Base-by-base conservation (phyloP, 2,329 filamentous ascomycete species). In the Ampelomyces quisqualis region DNA sequence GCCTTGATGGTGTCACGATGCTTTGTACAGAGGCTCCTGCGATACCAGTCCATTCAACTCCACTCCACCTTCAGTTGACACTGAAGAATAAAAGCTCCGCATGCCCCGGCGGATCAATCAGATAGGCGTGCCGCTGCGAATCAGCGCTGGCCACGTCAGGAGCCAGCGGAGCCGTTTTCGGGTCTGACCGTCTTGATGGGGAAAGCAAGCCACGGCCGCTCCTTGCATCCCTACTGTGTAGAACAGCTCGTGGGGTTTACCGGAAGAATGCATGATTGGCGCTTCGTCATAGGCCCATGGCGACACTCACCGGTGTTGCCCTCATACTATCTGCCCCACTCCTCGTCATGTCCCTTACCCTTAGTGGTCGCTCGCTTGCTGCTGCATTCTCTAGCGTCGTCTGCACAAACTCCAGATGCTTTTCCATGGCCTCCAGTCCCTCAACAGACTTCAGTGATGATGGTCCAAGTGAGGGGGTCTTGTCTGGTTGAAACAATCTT, bases 91-190 rank as follows among this genome's bases (percentile, higher is more conserved):
- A 47, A 48, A 44, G 40, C 49, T 45, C 22, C 17, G 18, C 29
- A 8, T 24, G 14, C 37, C 29, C 31, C 48, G 45, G 46, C 49
- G 45, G 50, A 60, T 57, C 51, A 53, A 59, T 56, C 53, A 61
- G 58, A 58, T 54, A 53, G 49, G 35, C 53, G 51, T 37, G 24
- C 27, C 20, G 28, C 53, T 50, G 38, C 64, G 64, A 68, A 68
- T 68, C 60, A 66, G 15, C 35, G 51, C 48, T 19, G 58, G 64
- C 60, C 64, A 68, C 64, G 64, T 68, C 62, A 51, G 52, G 47
- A 53, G 50, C 56, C 51, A 58, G 48, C 46, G 53, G 51, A 62
- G 63, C 63, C 64, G 62, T 67, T 67, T 66, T 68, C 63, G 64
- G 61, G 50, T 51, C n/a, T n/a, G n/a, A n/a, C n/a, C n/a, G n/a